Evolutionary conservation across 257 asterid genomes (phyloP).

Genomic region (Pogostemon cablin): DNA sequence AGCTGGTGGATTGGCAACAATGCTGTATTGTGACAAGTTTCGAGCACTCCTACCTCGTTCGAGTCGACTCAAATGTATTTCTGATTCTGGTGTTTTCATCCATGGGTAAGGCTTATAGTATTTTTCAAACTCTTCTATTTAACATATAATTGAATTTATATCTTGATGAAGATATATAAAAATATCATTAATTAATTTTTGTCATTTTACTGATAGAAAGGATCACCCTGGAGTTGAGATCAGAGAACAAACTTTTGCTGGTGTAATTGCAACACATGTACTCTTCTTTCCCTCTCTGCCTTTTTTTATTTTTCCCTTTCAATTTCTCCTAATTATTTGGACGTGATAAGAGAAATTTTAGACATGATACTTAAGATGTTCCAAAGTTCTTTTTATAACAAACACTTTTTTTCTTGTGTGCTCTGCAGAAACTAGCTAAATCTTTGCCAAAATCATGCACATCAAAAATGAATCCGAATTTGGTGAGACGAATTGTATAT

Average conservation of each 20-base stretch:
- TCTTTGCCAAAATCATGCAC: constrained; percentile 38
- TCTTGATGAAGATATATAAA: neutral
- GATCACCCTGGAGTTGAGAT: constrained; percentile 27
- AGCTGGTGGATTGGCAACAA: constrained; percentile 55
- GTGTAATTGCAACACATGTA: constrained; percentile 29
- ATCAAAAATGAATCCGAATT: constrained; percentile 30
- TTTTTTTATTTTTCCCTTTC: neutral
- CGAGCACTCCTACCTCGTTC: constrained; percentile 34
- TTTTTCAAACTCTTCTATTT: no score
- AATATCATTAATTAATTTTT: neutral
- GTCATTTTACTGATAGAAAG: constrained; percentile 26
- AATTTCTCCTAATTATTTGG: no score
- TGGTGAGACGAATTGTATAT: constrained; percentile 31
- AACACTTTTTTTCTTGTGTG: neutral
- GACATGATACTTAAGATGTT: no score
- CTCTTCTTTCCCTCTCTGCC: neutral
- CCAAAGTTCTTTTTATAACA: neutral
- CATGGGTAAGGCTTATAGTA: constrained; percentile 33
- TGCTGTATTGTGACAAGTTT: constrained; percentile 49
- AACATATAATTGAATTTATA: neutral
- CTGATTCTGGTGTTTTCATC: constrained; percentile 52
- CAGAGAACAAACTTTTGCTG: constrained; percentile 18
- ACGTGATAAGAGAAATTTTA: no score
- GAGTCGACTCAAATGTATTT: constrained; percentile 44
- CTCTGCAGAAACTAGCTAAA: constrained; percentile 27